Conservation (phyloP, 805 yeast genomes). For the Saccharomycopsis olivae region DNA sequence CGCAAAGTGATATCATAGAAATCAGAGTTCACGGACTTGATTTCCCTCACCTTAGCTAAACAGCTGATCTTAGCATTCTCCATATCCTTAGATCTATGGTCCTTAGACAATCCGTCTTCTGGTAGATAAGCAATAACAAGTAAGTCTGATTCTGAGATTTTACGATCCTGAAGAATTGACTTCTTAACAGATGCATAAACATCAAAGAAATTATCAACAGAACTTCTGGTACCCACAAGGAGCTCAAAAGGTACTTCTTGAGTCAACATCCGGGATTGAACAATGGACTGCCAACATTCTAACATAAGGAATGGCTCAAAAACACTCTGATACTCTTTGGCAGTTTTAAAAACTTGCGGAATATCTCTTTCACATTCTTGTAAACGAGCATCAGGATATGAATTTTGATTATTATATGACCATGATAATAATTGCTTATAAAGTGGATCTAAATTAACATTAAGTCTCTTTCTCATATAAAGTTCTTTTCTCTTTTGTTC, state of each 20-base stretch:
- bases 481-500: constrained; percentile 52
- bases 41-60: constrained; percentile 69
- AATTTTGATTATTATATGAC: constrained; percentile 52
- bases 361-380: constrained; percentile 28
- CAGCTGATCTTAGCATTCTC: constrained; percentile 38
- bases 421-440: constrained; percentile 62
- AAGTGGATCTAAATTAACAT: constrained; percentile 68
- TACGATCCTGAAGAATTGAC: constrained; percentile 37
- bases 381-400: constrained; percentile 46
- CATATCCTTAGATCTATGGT: constrained; percentile 26
- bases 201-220: constrained; percentile 81
- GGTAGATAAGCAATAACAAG: constrained; percentile 46
- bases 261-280: constrained; percentile 54
- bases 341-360: constrained; percentile 43
- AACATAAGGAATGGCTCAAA: constrained; percentile 75
- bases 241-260: constrained; percentile 50
- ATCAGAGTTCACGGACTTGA: constrained; percentile 56
- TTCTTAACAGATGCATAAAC: constrained; percentile 65
- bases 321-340: constrained; percentile 53
- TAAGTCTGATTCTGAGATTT: constrained; percentile 66
- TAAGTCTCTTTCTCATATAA: constrained; percentile 66
- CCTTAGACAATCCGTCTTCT: constrained; percentile 14
- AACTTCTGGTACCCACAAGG: constrained; percentile 67
- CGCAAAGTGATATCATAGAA: constrained; percentile 66
- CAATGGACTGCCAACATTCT: constrained; percentile 91